Percentiles rank a stretch among this genome's conserved stretches.
These are phyloP conservation scores for Papiliotrema flavescens DNA, from an alignment of 1,284 basidiomycete genomes.

Conservation along the genomic window DNA sequence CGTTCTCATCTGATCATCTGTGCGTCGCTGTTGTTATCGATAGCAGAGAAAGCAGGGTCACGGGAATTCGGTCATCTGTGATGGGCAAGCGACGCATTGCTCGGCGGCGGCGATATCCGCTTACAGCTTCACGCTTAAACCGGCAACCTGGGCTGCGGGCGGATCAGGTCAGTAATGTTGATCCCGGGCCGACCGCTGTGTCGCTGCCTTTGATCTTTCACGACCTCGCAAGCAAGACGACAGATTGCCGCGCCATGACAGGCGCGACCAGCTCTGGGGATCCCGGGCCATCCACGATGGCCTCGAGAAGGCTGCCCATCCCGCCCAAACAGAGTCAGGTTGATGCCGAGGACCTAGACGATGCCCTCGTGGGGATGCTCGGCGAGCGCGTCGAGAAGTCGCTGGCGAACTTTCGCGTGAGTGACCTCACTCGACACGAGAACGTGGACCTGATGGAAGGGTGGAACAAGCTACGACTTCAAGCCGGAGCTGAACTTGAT, in stretches of 20 bases:
- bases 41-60: background rate
- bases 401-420: constrained; percentile 65
- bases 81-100: too few relatives aligned
- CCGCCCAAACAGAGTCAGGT: constrained; percentile 79
- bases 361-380: constrained; percentile 78
- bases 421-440: constrained; percentile 27
- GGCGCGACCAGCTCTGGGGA: background rate
- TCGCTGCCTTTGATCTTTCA: too few relatives aligned
- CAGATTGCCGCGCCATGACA: too few relatives aligned
- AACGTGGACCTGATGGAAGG: background rate
- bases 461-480: constrained; percentile 64
- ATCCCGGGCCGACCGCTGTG: too few relatives aligned
- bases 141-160: too few relatives aligned
- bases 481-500: constrained; percentile 78
- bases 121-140: too few relatives aligned
- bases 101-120: too few relatives aligned
- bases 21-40: background rate
- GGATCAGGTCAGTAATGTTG: too few relatives aligned
- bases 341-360: constrained; percentile 88
- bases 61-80: too few relatives aligned
- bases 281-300: constrained; percentile 2
- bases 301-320: background rate
- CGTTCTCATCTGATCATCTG: background rate
- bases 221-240: too few relatives aligned
- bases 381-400: constrained; percentile 77